A percentile compares a stretch with the other conserved stretches of the same genome.
phyloP scores from a whole-genome alignment of 108 stramenopile genomes.

The Stephanodiscus minutulus region DNA sequence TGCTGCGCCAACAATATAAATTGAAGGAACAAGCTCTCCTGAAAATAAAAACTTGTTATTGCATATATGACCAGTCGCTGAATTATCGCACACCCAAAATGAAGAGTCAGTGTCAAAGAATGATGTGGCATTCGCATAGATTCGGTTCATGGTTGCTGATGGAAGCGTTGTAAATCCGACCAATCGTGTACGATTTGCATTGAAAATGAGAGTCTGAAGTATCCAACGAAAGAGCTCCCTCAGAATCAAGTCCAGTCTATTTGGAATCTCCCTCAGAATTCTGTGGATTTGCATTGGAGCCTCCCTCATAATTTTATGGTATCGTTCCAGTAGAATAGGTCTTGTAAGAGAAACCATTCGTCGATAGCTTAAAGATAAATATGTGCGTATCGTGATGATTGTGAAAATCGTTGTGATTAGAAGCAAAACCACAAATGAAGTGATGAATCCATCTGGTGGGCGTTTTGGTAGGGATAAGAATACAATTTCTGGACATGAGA shows the following conservation, averaged over 20 bases:
- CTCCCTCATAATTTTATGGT: no score
- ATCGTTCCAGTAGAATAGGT: no score
- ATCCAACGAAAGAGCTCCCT: background rate
- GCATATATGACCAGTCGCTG: conserved; percentile 4
- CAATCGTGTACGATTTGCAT: no score
- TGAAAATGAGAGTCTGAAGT: no score
- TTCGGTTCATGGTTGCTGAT: background rate
- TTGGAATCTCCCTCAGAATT: no score
- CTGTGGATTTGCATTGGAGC: no score
- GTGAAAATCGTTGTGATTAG: background rate
- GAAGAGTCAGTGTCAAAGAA: conserved; percentile 6
- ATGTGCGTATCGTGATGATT: background rate
- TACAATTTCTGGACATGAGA: background rate
- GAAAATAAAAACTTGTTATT: background rate
- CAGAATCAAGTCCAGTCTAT: no score
- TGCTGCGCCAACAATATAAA: background rate
- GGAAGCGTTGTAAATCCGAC: background rate
- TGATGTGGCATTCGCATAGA: background rate
- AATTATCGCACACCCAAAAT: conserved; percentile 10
- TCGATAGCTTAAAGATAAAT: background rate
- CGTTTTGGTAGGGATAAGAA: background rate
- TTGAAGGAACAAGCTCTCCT: background rate
- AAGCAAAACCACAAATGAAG: background rate
- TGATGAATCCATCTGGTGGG: background rate
- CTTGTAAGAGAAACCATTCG: no score